phyloP scores from a whole-genome alignment of 192 early-diverging fungal genomes.

The Coemansia aciculifera region DNA sequence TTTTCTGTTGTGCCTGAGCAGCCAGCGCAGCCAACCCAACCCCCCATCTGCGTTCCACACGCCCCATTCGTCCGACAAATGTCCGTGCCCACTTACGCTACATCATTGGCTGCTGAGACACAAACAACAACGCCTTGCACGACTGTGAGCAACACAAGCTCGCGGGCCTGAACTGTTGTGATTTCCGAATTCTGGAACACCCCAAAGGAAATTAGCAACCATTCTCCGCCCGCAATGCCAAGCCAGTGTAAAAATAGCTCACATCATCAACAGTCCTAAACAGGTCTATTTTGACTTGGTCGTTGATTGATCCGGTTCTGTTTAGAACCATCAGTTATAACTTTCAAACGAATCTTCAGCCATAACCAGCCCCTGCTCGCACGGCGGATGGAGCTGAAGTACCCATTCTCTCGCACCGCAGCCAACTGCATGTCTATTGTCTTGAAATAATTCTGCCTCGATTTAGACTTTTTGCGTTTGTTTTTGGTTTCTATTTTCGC shows the following conservation, averaged over 20 bases:
- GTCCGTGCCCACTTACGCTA: not conserved
- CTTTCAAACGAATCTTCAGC: not conserved
- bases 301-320: not conserved
- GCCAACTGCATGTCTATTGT: not conserved
- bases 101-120: not conserved
- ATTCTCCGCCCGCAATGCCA: not conserved
- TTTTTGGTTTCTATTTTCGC: not conserved
- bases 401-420: not conserved
- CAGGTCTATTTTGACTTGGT: not conserved
- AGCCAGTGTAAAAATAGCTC: constrained; percentile 2
- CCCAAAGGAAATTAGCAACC: not conserved
- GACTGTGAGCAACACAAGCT: not conserved
- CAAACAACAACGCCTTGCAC: not conserved
- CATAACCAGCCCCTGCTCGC: not conserved
- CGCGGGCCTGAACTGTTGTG: constrained; percentile 5
- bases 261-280: not conserved
- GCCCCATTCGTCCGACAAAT: not conserved
- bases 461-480: not conserved
- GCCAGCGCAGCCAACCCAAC: not conserved
- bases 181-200: not conserved
- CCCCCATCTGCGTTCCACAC: not conserved
- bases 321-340: not conserved
- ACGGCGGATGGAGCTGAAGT: constrained; percentile 2
- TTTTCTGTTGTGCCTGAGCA: not conserved
- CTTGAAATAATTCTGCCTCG: not conserved